Evolutionary conservation across 495 filamentous ascomycete species (phyloP), one percentile per base, ranked within the genome.

Genomic region (Podospora bellae-mahoneyi): DNA sequence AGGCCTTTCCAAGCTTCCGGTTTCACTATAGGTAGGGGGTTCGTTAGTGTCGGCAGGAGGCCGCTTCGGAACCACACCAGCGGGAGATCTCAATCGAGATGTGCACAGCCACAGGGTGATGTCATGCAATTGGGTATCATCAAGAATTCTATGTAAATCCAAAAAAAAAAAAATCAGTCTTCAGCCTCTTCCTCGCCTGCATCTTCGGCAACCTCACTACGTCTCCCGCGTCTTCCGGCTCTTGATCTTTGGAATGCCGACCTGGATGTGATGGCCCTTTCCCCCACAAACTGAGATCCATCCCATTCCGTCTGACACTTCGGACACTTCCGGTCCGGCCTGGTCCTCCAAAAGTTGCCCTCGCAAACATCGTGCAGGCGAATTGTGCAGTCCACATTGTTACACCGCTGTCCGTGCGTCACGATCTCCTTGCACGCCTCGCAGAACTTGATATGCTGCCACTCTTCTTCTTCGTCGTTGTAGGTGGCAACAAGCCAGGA

Each of bases 381-480:
- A 3, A 89, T 83, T 16, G 69, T 73, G 73, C 94, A 98, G 20
- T 87, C 82, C 19, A 82, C 78, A 53, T 91, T 85, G 5, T 81
- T 77, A 77, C 94, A 98, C 23, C 94, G 86, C 84, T 94, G 89
- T 5, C 94, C 94, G 68, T 91, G 80, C 7, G 93, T 98, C 66
- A 97, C 86, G 66, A 98, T 91, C 77, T 97, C 93, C 78, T 87
- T 91, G 77, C 95, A 99, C 2, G 91, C 92, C 75, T 89, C 85
- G 78, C 95, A 99, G 67, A 88, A 86, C 85, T 95, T 96, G 75
- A 99, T 90, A 68, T 85, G 85, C 71, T 90, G 83, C 82, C 81
- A 85, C 48, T 84, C 85, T 16, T 82, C 83, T 1, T 84, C 84
- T 1, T 83, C 83, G 69, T 92, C 89, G 77, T 97, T 97, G 73